phyloP scores from a whole-genome alignment of 2,329 filamentous ascomycete genomes.

The Neopestalotiopsis sp. region DNA sequence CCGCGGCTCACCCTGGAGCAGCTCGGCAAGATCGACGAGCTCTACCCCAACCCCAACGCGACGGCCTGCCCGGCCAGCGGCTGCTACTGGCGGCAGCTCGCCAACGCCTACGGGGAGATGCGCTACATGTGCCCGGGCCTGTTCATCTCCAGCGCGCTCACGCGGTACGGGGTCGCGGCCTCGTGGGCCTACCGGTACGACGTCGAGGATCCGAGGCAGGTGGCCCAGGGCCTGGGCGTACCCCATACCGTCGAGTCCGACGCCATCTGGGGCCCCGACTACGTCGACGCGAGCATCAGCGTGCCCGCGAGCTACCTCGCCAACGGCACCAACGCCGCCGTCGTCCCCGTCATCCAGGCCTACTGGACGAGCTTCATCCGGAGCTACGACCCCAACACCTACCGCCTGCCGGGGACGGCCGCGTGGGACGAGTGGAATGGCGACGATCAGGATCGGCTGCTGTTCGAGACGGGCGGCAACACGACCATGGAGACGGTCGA shows the following conservation, averaged over 20 bases:
- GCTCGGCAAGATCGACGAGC: conserved; percentile 54
- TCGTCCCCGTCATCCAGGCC: conserved; percentile 66
- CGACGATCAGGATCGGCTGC: conserved; percentile 40
- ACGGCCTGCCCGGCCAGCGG: conserved; percentile 52
- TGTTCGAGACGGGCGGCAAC: conserved; percentile 48
- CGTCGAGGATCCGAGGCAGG: conserved; percentile 63
- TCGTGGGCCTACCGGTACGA: conserved; percentile 76
- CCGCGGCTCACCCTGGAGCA: conserved; percentile 57
- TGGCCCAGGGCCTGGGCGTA: conserved; percentile 64
- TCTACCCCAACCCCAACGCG: conserved; percentile 59
- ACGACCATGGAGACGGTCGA: conserved; percentile 51
- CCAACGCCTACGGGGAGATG: conserved; percentile 67
- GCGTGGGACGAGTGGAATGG: conserved; percentile 32
- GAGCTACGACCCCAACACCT: conserved; percentile 66
- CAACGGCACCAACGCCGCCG: conserved; percentile 57
- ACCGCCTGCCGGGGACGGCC: conserved; percentile 29
- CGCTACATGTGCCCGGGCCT: conserved; percentile 70
- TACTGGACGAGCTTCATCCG: conserved; percentile 80
- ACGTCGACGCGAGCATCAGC: conserved; percentile 48
- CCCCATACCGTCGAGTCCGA: conserved; percentile 70
- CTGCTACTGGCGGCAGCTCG: conserved; percentile 63
- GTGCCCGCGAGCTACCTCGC: conserved; percentile 60
- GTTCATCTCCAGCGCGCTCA: conserved; percentile 52
- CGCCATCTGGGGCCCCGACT: conserved; percentile 70
- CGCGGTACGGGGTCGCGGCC: conserved; percentile 37